Evolutionary conservation across 257 asterid species (phyloP).

Genomic region (Osmanthus fragrans): DNA sequence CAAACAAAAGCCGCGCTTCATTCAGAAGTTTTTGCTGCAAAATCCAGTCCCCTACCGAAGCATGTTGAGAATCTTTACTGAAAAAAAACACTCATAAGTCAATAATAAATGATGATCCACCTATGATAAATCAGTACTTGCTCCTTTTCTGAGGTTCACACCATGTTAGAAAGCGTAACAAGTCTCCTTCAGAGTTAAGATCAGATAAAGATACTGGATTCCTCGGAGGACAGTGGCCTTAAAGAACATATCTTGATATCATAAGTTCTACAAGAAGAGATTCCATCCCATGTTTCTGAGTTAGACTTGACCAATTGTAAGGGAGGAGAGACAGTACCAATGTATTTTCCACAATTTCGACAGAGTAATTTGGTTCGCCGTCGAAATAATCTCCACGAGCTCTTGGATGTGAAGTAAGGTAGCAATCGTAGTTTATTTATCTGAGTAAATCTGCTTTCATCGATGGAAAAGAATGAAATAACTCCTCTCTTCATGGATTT

Average conservation of each 20-base stretch:
- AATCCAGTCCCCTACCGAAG: neutral
- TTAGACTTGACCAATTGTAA: conserved; percentile 14
- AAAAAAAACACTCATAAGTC: neutral
- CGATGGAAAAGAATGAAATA: conserved; percentile 47
- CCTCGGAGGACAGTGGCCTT: conserved; percentile 35
- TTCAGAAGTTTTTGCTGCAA: neutral
- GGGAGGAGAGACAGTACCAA: conserved; percentile 36
- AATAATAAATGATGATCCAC: neutral
- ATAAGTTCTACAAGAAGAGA: conserved; percentile 33
- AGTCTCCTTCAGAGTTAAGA: neutral
- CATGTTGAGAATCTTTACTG: neutral
- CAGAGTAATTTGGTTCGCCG: conserved; percentile 44
- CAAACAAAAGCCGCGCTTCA: neutral
- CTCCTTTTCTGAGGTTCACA: neutral
- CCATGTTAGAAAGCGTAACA: neutral
- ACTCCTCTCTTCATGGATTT: conserved; percentile 53
- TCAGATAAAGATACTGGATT: conserved; percentile 16
- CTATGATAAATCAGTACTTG: neutral
- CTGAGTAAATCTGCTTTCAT: conserved; percentile 54
- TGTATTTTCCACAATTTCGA: conserved; percentile 40
- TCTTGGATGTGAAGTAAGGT: conserved; percentile 36
- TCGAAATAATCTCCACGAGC: conserved; percentile 40
- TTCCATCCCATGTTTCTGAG: conserved; percentile 46
- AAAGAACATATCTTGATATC: conserved; percentile 46
- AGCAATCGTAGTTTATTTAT: conserved; percentile 37